Base-by-base conservation (phyloP, 495 filamentous ascomycete genomes). In the Penicillium cataractarum region DNA sequence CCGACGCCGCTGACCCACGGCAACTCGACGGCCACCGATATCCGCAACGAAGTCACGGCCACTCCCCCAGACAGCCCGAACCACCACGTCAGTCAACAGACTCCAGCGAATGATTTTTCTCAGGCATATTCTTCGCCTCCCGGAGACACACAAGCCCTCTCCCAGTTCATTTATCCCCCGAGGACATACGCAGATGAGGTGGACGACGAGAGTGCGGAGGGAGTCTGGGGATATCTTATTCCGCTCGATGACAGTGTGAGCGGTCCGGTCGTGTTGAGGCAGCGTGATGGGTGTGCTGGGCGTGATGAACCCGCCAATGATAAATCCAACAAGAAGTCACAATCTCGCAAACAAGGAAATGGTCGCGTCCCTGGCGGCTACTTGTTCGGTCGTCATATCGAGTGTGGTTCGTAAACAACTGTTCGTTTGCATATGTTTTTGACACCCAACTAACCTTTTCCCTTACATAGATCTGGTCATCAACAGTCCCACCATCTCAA, bases 201-300 rank as follows among this genome's bases (percentile, higher is more conserved):
- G 0, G 84, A 90, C 52, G 92, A 97, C 71, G 88, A 91, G 66
- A 67, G 70, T 57, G 91, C 87, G 21, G 92, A 97, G 68, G 92
- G 92, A 9, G 92, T 97, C 2, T 99, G 95, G 96, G 95, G 95
- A 13, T 99, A 99, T 65, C 79, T 99, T 6, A 84, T 96, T 59
- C 92, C 94, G 17, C 73, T 97, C 22, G 87, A 93, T 71, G 81
- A 84, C 31, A 82, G 83, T 39, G 84, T 88, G 53, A 87, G 84
- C 17, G 84, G 88, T n/a, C 78, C 86, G 26, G 78, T 96, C 40
- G 90, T 97, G 9, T 71, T 97, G 70, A 88, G 82, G 73, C 89
- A 83, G 64, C 82, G 92, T 27, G 78, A 80, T 46, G 77, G 82
- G 5, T 96, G 93, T 72, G 84, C 86, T 8, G 70, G 78, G 2